A percentile compares a stretch with the other conserved stretches of the same genome.
phyloP scores from a whole-genome alignment of 352 stramenopile genomes.

The Phytophthora pisi region DNA sequence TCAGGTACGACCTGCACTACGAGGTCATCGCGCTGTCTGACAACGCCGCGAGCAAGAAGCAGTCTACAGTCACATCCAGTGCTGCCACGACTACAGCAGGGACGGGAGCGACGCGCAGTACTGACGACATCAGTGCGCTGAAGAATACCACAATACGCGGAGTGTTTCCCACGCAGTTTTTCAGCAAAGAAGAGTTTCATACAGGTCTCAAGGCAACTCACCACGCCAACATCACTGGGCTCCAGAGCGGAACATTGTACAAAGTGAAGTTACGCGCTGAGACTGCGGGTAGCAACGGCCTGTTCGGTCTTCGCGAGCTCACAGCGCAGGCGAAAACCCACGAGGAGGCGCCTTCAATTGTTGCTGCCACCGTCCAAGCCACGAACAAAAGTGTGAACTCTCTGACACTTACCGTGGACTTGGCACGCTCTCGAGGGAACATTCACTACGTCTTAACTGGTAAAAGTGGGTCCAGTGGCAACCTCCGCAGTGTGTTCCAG shows the following conservation, averaged over 20 bases:
- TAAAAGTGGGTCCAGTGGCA: neutral
- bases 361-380: conserved; percentile 32
- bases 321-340: conserved; percentile 51
- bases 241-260: conserved; percentile 55
- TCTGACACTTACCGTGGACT: conserved; percentile 46
- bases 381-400: conserved; percentile 58
- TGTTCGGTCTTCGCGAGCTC: conserved; percentile 41
- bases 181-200: conserved; percentile 41
- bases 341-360: conserved; percentile 50
- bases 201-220: conserved; percentile 32
- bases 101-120: conserved; percentile 13
- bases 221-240: conserved; percentile 37
- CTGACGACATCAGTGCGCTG: conserved; percentile 27
- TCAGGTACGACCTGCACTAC: conserved; percentile 62
- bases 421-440: conserved; percentile 45
- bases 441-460: conserved; percentile 58
- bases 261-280: conserved; percentile 55
- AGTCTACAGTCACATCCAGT: conserved; percentile 16
- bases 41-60: conserved; percentile 10
- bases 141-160: conserved; percentile 26
- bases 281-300: conserved; percentile 54
- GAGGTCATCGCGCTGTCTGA: conserved; percentile 36
- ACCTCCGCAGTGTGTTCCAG: conserved; percentile 36
- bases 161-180: conserved; percentile 42
- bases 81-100: conserved; percentile 5